These are phyloP conservation scores for Trichosporon sp. DNA, from an alignment of 1,284 basidiomycete species.

Conservation along the genomic window DNA sequence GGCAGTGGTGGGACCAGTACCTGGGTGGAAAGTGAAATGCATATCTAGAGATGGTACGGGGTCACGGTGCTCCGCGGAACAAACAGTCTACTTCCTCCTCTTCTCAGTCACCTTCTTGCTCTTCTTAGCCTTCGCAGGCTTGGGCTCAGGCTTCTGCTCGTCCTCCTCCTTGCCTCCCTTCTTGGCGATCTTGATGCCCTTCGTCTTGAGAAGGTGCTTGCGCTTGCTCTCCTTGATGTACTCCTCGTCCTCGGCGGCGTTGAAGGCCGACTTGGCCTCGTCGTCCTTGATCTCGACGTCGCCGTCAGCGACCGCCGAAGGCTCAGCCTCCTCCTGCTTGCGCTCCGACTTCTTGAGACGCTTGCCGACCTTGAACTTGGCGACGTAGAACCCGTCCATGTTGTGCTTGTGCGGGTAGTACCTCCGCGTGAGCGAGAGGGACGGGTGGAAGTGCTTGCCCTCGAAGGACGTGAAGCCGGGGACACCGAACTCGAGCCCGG, in stretches of 20 bases:
- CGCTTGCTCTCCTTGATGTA: conserved; percentile 50
- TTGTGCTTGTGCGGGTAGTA: conserved; percentile 52
- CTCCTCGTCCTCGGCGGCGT: conserved; percentile 47
- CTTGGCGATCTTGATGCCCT: conserved; percentile 51
- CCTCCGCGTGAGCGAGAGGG: conserved; percentile 74
- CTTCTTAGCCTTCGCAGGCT: conserved; percentile 33
- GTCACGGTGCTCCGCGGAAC: not conserved
- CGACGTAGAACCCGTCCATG: conserved; percentile 97
- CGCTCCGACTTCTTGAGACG: conserved; percentile 57
- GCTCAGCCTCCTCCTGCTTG: conserved; percentile 43
- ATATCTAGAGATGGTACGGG: conserved; percentile 5
- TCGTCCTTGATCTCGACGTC: conserved; percentile 7
- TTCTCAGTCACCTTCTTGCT: conserved; percentile 39
- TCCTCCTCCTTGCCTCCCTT: not conserved
- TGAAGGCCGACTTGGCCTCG: conserved; percentile 36
- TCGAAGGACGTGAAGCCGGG: conserved; percentile 87
- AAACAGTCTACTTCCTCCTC: conserved; percentile 18
- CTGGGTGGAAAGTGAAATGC: conserved; percentile 11
- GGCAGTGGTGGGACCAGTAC: conserved; percentile 42
- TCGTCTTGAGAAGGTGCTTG: conserved; percentile 50
- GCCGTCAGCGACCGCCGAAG: conserved; percentile 32
- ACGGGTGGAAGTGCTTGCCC: conserved; percentile 80
- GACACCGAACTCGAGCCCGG: conserved; percentile 87
- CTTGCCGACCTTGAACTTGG: conserved; percentile 92
- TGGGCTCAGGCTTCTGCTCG: conserved; percentile 14